These are phyloP conservation scores for Pyrenophora seminiperda DNA, from an alignment of 2,329 filamentous ascomycete genomes.

Conservation along the genomic window DNA sequence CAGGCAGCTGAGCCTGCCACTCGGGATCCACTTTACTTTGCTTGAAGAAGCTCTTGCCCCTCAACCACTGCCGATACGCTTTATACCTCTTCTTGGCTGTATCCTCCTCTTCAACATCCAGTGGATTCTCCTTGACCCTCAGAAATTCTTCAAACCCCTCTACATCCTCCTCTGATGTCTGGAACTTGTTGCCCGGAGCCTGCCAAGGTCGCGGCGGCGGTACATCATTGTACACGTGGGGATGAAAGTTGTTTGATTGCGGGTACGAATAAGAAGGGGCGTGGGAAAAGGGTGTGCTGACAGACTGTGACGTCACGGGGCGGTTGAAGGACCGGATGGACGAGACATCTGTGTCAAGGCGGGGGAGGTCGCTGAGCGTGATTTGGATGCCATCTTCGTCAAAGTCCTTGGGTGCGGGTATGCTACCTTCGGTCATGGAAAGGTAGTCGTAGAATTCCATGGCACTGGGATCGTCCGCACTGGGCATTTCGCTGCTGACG, in stretches of 20 bases:
- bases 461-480: constrained; percentile 54
- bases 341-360: constrained; percentile 31
- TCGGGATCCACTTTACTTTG: constrained; percentile 66
- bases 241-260: constrained; percentile 24
- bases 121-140: constrained; percentile 75
- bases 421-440: constrained; percentile 54
- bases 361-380: constrained; percentile 20
- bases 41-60: constrained; percentile 95
- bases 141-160: constrained; percentile 78
- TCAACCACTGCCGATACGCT: constrained; percentile 92
- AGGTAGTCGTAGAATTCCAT: constrained; percentile 82
- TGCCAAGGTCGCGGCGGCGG: constrained; percentile 6
- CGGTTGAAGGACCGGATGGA: constrained; percentile 37
- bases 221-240: constrained; percentile 19
- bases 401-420: constrained; percentile 22
- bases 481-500: constrained; percentile 68
- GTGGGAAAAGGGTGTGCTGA: constrained; percentile 43
- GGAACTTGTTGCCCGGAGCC: constrained; percentile 47
- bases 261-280: constrained; percentile 34
- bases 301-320: constrained; percentile 33
- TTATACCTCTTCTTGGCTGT: constrained; percentile 93
- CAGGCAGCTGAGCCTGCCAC: constrained; percentile 46
- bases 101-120: constrained; percentile 88
- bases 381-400: constrained; percentile 25
- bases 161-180: constrained; percentile 67